Conservation (phyloP, 495 filamentous ascomycete genomes). For the Neurospora discreta region DNA sequence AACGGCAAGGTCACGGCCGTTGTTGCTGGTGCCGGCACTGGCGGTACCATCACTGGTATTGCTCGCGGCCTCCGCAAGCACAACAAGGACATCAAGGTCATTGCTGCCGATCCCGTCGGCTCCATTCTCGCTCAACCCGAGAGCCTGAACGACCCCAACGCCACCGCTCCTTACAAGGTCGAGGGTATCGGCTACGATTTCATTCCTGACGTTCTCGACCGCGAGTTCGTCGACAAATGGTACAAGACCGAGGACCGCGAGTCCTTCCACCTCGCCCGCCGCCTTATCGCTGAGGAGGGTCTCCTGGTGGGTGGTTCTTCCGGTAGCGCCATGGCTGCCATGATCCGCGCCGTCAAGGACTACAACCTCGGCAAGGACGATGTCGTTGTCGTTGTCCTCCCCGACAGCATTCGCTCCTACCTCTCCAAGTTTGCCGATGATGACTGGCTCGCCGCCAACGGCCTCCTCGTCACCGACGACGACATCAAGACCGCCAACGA, state of each 20-base stretch:
- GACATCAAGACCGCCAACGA: slow-evolving; percentile 3
- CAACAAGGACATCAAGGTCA: slow-evolving; percentile 67
- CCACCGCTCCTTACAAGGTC: slow-evolving; percentile 86
- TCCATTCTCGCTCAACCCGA: slow-evolving; percentile 77
- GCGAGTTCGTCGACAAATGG: slow-evolving; percentile 76
- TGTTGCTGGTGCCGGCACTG: slow-evolving; percentile 89
- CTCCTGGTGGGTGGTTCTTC: slow-evolving; percentile 90
- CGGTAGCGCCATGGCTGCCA: slow-evolving; percentile 82
- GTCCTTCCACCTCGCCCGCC: slow-evolving; percentile 77
- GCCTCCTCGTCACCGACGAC: slow-evolving; percentile 52
- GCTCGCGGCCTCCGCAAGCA: slow-evolving; percentile 80
- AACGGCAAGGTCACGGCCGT: slow-evolving; percentile 74
- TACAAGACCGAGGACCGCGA: slow-evolving; percentile 95
- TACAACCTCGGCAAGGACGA: slow-evolving; percentile 61
- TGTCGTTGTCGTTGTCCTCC: slow-evolving; percentile 79
- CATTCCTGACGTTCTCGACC: slow-evolving; percentile 85
- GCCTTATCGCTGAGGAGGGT: slow-evolving; percentile 89
- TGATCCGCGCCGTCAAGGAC: slow-evolving; percentile 69
- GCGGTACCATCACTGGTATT: slow-evolving; percentile 88
- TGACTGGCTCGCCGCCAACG: slow-evolving; percentile 93
- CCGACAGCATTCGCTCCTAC: slow-evolving; percentile 94
- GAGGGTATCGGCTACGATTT: slow-evolving; percentile 99
- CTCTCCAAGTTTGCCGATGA: slow-evolving; percentile 99
- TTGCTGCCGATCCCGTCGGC: slow-evolving; percentile 85
- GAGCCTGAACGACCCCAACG: slow-evolving; percentile 62